Conservation (phyloP, 2,329 filamentous ascomycete genomes). For the Phyllosticta citriasiana region DNA sequence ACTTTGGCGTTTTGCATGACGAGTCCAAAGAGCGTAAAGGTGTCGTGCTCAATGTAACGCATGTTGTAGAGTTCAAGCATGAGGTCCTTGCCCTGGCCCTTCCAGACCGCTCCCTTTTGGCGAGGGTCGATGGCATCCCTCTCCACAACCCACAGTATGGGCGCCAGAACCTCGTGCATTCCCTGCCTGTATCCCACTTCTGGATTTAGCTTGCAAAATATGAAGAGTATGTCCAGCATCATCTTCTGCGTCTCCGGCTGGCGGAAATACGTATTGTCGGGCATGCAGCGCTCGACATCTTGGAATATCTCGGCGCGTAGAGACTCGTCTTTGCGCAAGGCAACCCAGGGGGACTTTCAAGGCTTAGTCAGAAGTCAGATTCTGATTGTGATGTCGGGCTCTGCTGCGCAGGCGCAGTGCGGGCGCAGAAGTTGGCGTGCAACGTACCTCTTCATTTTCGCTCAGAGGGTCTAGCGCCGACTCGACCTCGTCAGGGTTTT, state of each 20-base stretch:
- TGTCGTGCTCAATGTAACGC: slow-evolving; percentile 76
- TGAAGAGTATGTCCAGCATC: slow-evolving; percentile 81
- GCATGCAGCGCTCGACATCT: slow-evolving; percentile 83
- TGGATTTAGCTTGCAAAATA: slow-evolving; percentile 89
- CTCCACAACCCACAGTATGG: slow-evolving; percentile 75
- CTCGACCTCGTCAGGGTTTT: slow-evolving; percentile 71
- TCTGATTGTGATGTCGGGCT: slow-evolving; percentile 16
- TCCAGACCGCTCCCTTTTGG: not conserved
- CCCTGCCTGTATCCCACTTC: slow-evolving; percentile 89
- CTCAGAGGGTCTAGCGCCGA: slow-evolving; percentile 72
- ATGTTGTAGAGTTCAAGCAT: slow-evolving; percentile 61
- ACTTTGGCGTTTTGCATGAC: slow-evolving; percentile 80
- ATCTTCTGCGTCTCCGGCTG: slow-evolving; percentile 66
- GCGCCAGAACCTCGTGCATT: slow-evolving; percentile 93
- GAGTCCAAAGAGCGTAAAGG: slow-evolving; percentile 73
- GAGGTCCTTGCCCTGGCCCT: slow-evolving; percentile 31
- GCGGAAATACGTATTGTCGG: slow-evolving; percentile 85
- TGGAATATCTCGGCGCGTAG: slow-evolving; percentile 83
- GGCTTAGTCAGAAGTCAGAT: slow-evolving; percentile 39
- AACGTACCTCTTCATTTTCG: slow-evolving; percentile 60
- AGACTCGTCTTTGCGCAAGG: slow-evolving; percentile 72
- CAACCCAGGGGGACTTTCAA: slow-evolving; percentile 78
- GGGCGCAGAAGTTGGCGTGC: slow-evolving; percentile 11
- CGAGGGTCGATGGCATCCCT: slow-evolving; percentile 60
- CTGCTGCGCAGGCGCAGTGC: slow-evolving; percentile 16